Evolutionary conservation across 345 rosid species (phyloP).

Genomic region (Mercurialis annua): DNA sequence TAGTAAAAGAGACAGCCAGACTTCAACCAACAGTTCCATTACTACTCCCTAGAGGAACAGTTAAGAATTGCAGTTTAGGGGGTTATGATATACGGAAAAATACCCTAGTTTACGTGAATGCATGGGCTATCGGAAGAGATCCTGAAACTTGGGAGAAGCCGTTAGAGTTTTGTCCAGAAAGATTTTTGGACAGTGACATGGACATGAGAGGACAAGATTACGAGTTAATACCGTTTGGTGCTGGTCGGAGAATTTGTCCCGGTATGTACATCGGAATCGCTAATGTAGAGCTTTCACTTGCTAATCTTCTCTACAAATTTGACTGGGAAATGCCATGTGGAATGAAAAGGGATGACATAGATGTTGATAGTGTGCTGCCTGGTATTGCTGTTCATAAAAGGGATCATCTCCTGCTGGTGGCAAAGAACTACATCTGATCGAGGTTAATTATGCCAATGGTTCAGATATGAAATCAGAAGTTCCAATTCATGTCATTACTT

Average conservation of each 20-base stretch:
- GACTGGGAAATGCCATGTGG: neutral
- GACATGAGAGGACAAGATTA: neutral
- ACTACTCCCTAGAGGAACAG: neutral
- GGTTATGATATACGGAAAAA: neutral
- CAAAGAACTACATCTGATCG: too few species aligned
- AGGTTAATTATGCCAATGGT: too few species aligned
- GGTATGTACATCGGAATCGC: neutral
- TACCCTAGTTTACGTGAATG: neutral
- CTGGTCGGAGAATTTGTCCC: neutral
- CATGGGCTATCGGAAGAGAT: neutral
- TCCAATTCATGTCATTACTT: too few species aligned
- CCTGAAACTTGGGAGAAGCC: neutral
- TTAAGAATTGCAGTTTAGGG: neutral
- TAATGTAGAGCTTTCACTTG: neutral
- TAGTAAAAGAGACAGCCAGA: neutral
- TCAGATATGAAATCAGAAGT: too few species aligned
- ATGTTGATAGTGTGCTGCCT: neutral
- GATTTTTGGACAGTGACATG: neutral
- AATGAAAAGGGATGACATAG: neutral
- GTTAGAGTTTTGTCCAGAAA: neutral
- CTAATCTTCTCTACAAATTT: neutral
- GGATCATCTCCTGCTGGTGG: neutral
- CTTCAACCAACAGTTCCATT: neutral
- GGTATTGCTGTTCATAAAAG: neutral
- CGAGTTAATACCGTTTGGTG: neutral